Conservation (phyloP, 805 yeast genomes). For the Pichia occidentalis region DNA sequence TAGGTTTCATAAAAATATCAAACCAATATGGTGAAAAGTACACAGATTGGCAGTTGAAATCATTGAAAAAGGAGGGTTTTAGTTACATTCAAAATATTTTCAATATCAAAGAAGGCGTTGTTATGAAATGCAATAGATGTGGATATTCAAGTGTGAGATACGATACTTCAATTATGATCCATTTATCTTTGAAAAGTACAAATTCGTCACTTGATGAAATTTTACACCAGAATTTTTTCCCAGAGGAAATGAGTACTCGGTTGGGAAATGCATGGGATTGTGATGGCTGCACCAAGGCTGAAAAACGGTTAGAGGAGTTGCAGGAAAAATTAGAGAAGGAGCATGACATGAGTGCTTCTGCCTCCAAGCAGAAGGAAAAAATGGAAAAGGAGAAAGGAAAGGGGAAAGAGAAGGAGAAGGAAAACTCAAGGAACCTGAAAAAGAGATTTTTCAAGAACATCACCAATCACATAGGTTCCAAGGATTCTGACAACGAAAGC, state of each 20-base stretch:
- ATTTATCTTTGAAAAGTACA: conserved; percentile 22
- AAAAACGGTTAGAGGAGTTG: conserved; percentile 13
- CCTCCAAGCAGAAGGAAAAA: conserved; percentile 24
- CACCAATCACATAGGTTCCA: not conserved
- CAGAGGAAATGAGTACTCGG: conserved; percentile 53
- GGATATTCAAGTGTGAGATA: conserved; percentile 53
- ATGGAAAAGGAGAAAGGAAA: conserved; percentile 22
- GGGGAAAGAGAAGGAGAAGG: conserved; percentile 11
- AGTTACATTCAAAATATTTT: conserved; percentile 62
- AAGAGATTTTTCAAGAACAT: conserved; percentile 2
- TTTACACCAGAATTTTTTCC: conserved; percentile 51
- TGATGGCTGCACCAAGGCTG: conserved; percentile 52
- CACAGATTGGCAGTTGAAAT: conserved; percentile 51
- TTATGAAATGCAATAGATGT: conserved; percentile 58
- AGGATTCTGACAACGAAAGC: not conserved
- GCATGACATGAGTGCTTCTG: conserved; percentile 9
- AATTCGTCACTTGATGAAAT: conserved; percentile 48
- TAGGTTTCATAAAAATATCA: conserved; percentile 9
- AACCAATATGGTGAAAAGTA: conserved; percentile 39
- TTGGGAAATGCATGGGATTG: conserved; percentile 81
- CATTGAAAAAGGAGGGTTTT: conserved; percentile 49
- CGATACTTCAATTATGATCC: conserved; percentile 30
- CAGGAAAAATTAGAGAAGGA: conserved; percentile 9
- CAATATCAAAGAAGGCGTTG: conserved; percentile 69
- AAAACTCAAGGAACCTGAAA: conserved; percentile 9